Conservation (phyloP, 331 rosid genomes). For the Pyracantha coccinea region DNA sequence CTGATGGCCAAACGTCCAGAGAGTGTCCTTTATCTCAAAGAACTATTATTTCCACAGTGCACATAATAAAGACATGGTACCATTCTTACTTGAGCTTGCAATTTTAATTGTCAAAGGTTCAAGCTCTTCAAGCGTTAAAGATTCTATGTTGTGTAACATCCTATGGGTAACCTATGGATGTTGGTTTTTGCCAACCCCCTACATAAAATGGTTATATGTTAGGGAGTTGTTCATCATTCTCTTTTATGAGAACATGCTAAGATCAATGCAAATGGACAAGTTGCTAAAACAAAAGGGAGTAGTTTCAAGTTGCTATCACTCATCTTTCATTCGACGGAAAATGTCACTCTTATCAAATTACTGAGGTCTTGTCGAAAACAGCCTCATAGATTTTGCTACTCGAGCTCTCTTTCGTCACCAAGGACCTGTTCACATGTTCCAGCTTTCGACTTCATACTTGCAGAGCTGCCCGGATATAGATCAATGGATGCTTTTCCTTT, state of each 20-base stretch:
- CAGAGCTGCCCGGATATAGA: conserved; percentile 67
- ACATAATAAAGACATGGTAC: not conserved
- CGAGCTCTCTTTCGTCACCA: conserved; percentile 70
- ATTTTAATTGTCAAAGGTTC: no score
- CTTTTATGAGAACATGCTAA: no score
- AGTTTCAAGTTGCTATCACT: conserved; percentile 18
- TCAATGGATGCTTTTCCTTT: conserved; percentile 84
- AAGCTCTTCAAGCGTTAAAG: no score
- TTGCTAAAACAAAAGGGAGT: no score
- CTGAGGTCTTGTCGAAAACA: conserved; percentile 19
- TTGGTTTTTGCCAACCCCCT: no score
- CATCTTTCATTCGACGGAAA: conserved; percentile 65
- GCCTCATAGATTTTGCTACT: conserved; percentile 45
- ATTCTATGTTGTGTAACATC: no score
- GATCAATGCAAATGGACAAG: no score
- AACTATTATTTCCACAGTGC: not conserved
- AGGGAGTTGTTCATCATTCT: no score
- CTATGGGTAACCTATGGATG: no score
- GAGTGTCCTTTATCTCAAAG: not conserved
- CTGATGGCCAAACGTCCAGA: conserved; percentile 19
- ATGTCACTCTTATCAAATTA: conserved; percentile 29
- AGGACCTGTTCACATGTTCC: conserved; percentile 85
- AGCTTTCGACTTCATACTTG: conserved; percentile 40
- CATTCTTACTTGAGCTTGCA: no score
- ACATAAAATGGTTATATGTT: no score